Conservation (phyloP, 257 asterid genomes). For the Solanum chiquidenum region DNA sequence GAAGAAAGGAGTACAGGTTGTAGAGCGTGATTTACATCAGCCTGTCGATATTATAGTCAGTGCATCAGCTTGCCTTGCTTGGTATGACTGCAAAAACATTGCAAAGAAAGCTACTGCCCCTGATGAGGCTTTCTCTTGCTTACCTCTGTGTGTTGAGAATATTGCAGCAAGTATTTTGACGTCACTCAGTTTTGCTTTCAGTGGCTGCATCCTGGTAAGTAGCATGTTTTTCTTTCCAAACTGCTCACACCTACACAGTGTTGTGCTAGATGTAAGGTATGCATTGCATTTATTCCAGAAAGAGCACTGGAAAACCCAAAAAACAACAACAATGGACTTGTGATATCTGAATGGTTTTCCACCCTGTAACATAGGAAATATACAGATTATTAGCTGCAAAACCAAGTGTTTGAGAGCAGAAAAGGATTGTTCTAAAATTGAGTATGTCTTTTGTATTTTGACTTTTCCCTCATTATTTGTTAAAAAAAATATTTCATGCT, state of each 20-base stretch:
- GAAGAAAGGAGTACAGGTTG: slow-evolving; percentile 73
- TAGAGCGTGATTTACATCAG: slow-evolving; percentile 72
- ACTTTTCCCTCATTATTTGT: background rate
- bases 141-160: slow-evolving; percentile 83
- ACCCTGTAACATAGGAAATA: background rate
- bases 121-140: slow-evolving; percentile 68
- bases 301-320: background rate
- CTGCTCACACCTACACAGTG: background rate
- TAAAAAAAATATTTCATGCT: background rate
- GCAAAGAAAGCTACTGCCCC: slow-evolving; percentile 75
- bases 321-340: background rate
- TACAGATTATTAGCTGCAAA: background rate
- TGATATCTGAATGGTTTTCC: background rate
- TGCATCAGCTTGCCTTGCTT: slow-evolving; percentile 72
- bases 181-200: slow-evolving; percentile 86
- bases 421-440: background rate
- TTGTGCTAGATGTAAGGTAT: background rate
- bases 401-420: background rate
- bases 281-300: background rate
- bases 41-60: slow-evolving; percentile 72
- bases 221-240: slow-evolving; percentile 7
- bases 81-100: slow-evolving; percentile 82
- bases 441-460: background rate
- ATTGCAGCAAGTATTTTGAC: slow-evolving; percentile 74
- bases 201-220: slow-evolving; percentile 90